Evolutionary conservation across 768 basidiomycete species (phyloP), one percentile per base, ranked within the genome.

Genomic region (Trichaptum fuscoviolaceum): DNA sequence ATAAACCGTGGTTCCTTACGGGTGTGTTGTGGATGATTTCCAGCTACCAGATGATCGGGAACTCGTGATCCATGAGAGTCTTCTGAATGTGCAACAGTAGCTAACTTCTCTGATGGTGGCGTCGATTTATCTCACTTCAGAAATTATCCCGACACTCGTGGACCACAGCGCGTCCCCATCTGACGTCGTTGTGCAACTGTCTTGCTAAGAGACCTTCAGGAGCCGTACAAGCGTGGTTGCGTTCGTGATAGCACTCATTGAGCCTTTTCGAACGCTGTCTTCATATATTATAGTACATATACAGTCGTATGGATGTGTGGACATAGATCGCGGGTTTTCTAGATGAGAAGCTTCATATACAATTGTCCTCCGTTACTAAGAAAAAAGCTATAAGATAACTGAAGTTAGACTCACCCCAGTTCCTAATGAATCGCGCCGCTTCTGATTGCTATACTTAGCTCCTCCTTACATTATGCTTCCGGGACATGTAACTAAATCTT

Each of bases 1-100:
- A 70, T 71, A 70, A 70, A 70, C 69, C 70, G 68, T 71, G 63
- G 67, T 68, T 68, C 67, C 59, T 64, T 65, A 65, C 67, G 64
- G 65, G 57, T 69, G 66, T 65, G 23, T 35, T 62, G 58, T 59
- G 62, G 61, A n/a, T 30, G 57, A 63, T 61, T 35, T 61, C 35
- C 34, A 63, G 63, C 67, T 63, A 35, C 61, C 15, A 58, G 24
- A 18, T 58, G 42, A 52, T 52, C 20, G 42, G 42, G 12, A 4
- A 52, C 42, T 52, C 42, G 42, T 52, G 15, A 52, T 52, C 15
- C 42, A 52, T 52, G 42, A 52, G 42, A 52, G 42, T 20, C 42
- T 52, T 52, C 30, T 52, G 42, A 6, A 12, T 20, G 20, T 52
- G 10, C 20, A 52, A 52, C 42, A 12, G 42, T 52, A 52, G 42